Evolutionary conservation across 1,284 basidiomycete species (phyloP).

Genomic region (Rhodofomes roseus): DNA sequence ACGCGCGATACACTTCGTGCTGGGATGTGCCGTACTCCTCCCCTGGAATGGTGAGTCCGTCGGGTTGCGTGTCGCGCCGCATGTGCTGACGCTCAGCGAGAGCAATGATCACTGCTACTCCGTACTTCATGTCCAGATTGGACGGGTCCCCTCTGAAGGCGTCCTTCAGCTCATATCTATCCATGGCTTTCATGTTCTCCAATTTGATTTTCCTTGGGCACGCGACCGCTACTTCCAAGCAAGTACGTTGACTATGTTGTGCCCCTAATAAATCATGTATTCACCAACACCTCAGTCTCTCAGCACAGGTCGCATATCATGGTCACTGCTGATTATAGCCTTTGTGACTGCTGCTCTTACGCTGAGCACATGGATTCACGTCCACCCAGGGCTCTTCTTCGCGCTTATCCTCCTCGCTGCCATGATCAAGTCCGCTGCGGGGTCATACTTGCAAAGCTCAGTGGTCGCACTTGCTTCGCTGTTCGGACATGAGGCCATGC

Average conservation of each 20-base stretch:
- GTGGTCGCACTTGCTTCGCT: constrained; percentile 68
- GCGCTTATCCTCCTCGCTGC: constrained; percentile 59
- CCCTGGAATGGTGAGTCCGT: constrained; percentile 72
- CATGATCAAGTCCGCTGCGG: constrained; percentile 50
- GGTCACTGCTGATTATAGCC: constrained; percentile 31
- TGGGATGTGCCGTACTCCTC: constrained; percentile 69
- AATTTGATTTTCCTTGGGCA: constrained; percentile 69
- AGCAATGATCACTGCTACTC: constrained; percentile 76
- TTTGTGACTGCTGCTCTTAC: constrained; percentile 53
- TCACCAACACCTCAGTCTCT: constrained; percentile 16
- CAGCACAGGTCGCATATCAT: constrained; percentile 21
- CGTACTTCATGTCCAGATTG: constrained; percentile 69
- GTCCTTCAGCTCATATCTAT: constrained; percentile 69
- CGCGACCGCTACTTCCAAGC: constrained; percentile 64
- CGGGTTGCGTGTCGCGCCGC: background rate
- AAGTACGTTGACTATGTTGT: constrained; percentile 38
- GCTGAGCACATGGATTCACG: constrained; percentile 52
- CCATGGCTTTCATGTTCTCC: constrained; percentile 57
- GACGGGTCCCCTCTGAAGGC: constrained; percentile 48
- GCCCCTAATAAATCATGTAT: too few species aligned
- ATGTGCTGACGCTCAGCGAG: constrained; percentile 1
- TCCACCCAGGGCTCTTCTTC: constrained; percentile 57
- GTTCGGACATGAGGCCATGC: constrained; percentile 66
- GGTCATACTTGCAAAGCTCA: constrained; percentile 68
- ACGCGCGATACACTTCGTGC: constrained; percentile 62